These are phyloP conservation scores for Licmophora abbreviata DNA, from an alignment of 108 stramenopile genomes.

Conservation along the genomic window DNA sequence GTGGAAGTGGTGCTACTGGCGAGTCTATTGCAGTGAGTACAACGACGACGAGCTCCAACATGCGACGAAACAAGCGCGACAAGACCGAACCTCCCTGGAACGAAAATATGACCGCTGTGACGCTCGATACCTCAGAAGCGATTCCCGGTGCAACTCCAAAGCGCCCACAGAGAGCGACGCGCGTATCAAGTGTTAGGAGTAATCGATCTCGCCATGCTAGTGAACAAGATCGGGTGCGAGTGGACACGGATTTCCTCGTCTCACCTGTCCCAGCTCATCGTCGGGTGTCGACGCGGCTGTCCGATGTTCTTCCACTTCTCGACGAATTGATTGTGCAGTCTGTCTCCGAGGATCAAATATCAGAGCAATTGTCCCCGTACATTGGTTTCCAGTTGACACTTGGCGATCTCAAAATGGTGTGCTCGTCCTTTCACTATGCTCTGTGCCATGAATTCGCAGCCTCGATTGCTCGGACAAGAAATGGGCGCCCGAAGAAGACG, in stretches of 20 bases:
- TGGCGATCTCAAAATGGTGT: slow-evolving; percentile 38
- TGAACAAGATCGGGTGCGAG: no score
- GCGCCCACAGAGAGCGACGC: no score
- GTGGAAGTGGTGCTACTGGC: slow-evolving; percentile 6
- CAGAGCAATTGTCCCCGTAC: slow-evolving; percentile 6
- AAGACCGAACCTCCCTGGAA: no score
- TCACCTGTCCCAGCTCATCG: no score
- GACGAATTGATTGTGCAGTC: slow-evolving; percentile 9
- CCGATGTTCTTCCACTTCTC: not conserved
- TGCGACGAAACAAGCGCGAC: slow-evolving; percentile 58
- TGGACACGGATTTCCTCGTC: no score
- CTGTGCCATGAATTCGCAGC: slow-evolving; percentile 35
- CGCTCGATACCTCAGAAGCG: no score
- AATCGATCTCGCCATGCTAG: no score
- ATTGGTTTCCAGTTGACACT: slow-evolving; percentile 34
- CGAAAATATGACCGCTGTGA: no score
- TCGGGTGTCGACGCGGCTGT: not conserved
- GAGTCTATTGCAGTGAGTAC: no score
- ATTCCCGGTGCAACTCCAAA: no score
- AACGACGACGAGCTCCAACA: slow-evolving; percentile 16
- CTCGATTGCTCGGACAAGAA: slow-evolving; percentile 39
- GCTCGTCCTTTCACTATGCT: slow-evolving; percentile 53
- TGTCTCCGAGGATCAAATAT: slow-evolving; percentile 13
- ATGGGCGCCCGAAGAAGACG: slow-evolving; percentile 47
- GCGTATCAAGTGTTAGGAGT: no score